Percentiles rank a stretch among this genome's conserved stretches.
These are phyloP conservation scores for Dactylellina sp. DNA, from an alignment of 2,329 filamentous ascomycete genomes.

Conservation along the genomic window DNA sequence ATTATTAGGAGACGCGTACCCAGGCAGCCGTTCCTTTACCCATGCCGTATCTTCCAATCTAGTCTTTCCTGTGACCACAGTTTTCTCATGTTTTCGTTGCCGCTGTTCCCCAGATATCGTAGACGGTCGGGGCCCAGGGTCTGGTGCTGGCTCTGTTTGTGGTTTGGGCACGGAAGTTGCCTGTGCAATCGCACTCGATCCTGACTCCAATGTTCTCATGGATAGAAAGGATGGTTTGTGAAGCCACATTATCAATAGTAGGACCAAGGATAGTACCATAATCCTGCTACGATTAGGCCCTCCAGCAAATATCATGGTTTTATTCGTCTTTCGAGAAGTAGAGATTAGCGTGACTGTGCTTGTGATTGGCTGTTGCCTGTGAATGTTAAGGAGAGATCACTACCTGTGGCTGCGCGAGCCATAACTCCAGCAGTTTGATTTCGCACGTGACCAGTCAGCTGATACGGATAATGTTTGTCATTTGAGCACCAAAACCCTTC, in stretches of 20 bases:
- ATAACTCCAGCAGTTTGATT: too few species aligned
- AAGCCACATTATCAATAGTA: slow-evolving; percentile 17
- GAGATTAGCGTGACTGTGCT: too few species aligned
- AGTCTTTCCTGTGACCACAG: slow-evolving; percentile 39
- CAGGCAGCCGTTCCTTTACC: slow-evolving; percentile 29
- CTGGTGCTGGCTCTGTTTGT: not conserved
- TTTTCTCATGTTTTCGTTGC: slow-evolving; percentile 34
- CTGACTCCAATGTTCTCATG: not conserved
- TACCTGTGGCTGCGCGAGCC: too few species aligned
- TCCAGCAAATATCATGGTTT: slow-evolving; percentile 12
- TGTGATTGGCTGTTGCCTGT: too few species aligned
- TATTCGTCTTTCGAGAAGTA: too few species aligned
- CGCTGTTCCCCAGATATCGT: not conserved
- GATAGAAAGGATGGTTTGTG: not conserved
- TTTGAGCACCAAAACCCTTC: too few species aligned
- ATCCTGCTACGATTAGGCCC: slow-evolving; percentile 2
- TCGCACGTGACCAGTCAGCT: too few species aligned
- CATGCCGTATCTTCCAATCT: slow-evolving; percentile 29
- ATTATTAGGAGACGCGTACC: too few species aligned
- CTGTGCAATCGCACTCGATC: not conserved
- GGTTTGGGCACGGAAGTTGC: not conserved
- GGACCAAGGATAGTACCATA: not conserved
- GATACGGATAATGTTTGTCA: too few species aligned
- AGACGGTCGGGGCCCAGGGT: not conserved
- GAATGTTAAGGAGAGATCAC: too few species aligned